Evolutionary conservation across 75 land plant species (phyloP).

Genomic region (Cryptomeria japonica): DNA sequence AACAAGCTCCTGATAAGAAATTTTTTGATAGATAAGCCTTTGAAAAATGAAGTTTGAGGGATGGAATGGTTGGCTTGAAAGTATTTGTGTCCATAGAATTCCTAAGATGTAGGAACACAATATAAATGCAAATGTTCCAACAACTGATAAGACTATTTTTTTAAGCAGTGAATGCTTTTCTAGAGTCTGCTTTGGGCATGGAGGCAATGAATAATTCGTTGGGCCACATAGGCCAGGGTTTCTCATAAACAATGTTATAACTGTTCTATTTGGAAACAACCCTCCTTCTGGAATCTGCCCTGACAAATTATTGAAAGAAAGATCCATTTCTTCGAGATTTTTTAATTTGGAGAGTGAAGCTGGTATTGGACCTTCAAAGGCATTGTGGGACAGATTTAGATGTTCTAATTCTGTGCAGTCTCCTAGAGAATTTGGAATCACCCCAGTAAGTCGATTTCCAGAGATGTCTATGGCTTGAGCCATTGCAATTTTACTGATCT

Average conservation of each 20-base stretch:
- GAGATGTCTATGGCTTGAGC: constrained; percentile 18
- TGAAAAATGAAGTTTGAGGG: no score
- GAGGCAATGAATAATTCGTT: no score
- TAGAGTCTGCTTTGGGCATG: no score
- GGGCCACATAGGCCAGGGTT: background rate
- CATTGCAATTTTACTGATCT: constrained; percentile 30
- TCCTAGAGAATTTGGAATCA: constrained; percentile 24
- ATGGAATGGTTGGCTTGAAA: no score
- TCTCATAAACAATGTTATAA: background rate
- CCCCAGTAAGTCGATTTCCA: constrained; percentile 20
- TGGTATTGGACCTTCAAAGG: constrained; percentile 29
- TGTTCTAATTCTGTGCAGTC: constrained; percentile 12
- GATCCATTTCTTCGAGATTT: constrained; percentile 11
- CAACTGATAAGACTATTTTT: no score
- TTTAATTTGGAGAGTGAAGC: constrained; percentile 9
- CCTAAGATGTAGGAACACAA: no score
- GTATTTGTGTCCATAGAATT: no score
- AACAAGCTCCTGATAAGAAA: no score
- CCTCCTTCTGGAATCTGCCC: constrained; percentile 14
- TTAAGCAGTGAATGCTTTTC: no score
- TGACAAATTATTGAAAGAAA: constrained; percentile 20
- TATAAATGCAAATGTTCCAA: no score
- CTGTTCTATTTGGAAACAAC: constrained; percentile 18
- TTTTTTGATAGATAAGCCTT: no score
- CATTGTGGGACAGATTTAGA: constrained; percentile 21